A percentile compares a stretch with the other conserved stretches of the same genome.
Evolutionary conservation across 2,329 filamentous ascomycete species (phyloP).

Genomic region (Fusarium sarcochroum): DNA sequence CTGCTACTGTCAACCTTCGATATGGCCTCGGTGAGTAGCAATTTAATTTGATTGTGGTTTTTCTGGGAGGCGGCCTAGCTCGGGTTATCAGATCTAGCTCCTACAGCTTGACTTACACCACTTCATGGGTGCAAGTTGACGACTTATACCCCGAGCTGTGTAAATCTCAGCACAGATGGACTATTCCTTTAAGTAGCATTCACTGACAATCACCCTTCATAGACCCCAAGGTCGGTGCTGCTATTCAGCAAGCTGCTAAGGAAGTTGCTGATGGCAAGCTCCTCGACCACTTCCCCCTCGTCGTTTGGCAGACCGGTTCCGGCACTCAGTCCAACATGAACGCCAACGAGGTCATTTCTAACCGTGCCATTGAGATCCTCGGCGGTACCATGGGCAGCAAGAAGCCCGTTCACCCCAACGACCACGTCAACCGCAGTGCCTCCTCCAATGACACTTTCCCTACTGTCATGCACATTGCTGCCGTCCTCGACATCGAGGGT

Average conservation of each 20-base stretch:
- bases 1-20: constrained; percentile 94
- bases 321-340: constrained; percentile 99
- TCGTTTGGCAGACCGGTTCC: constrained; percentile 99
- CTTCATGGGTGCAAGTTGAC: background rate
- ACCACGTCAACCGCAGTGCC: constrained; percentile 99
- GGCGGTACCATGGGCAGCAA: constrained; percentile 95
- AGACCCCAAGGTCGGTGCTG: constrained; percentile 91
- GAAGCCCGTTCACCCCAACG: constrained; percentile 99
- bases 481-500: constrained; percentile 91
- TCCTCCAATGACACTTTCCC: constrained; percentile 99
- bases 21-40: constrained; percentile 81
- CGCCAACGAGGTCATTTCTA: constrained; percentile 99
- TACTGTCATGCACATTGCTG: constrained; percentile 99
- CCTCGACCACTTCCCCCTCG: constrained; percentile 96
- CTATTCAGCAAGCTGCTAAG: constrained; percentile 93
- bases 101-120: constrained; percentile 10
- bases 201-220: constrained; percentile 20
- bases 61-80: background rate
- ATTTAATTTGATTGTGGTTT: background rate
- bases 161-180: background rate
- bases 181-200: background rate
- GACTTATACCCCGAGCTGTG: background rate
- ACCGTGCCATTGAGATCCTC: constrained; percentile 97
- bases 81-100: background rate
- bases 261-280: constrained; percentile 96